Evolutionary conservation across 495 filamentous ascomycete genomes (phyloP), one percentile per base, ranked within the genome.

Genomic region (Penicillium argentinense): DNA sequence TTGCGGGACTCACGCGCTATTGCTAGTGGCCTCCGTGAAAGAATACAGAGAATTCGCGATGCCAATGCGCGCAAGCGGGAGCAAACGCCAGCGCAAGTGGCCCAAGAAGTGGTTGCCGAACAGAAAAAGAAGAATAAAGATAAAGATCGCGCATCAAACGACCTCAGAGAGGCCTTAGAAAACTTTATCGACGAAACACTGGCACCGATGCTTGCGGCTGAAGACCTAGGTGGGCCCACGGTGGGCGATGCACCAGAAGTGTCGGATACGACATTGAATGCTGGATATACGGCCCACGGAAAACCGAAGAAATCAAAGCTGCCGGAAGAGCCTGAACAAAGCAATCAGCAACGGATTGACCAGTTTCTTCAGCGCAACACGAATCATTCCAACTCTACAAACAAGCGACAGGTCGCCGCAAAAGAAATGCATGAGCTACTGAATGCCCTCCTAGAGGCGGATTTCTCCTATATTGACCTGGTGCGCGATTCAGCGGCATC

Each of bases 191-290:
- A 86, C 45, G 71, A 83, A 12, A 77, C 85, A 30, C 77, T 96
- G 2, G 87, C 86, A 5, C 67, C 77, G 0, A 90, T 92, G 88
- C 71, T 96, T 23, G 89, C 89, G 11, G 88, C 87, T 0, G 91
- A 96, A 68, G 87, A 89, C 56, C 74, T 89, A 8, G 91, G 91
- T 4, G 91, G 91, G 0, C 90, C 91, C 1, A 83, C 89, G 5
- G 88, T 91, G 1, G 91, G 91, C 9, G 84, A 89, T 51, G 67
- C 82, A 32, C 64, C 83, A 44, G 82, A 85, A 9, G 72, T 91
- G 25, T 77, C 82, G 18, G 75, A 81, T 42, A 71, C 68, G 6
- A 75, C 67, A 12, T 67, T 89, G 33, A 80, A 81, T 42, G 79
- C 81, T 7, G 87, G 87, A 1, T 92, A 90, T 63, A 88, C 79